Conservation (phyloP, 2,329 filamentous ascomycete genomes). For the Botryotinia convoluta region DNA sequence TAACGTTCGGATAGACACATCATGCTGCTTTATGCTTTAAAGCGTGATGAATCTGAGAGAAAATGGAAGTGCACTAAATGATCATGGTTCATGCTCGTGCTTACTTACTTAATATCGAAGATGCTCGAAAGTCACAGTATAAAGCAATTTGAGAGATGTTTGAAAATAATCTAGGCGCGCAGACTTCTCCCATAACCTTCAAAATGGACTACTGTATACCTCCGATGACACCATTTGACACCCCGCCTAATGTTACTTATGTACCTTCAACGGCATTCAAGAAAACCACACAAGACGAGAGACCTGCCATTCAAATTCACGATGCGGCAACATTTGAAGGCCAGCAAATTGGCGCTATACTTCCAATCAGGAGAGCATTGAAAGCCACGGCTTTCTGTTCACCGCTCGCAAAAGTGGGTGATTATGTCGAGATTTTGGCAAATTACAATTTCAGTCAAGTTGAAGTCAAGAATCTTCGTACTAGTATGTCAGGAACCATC, state of each 20-base stretch:
- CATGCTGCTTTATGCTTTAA: background rate
- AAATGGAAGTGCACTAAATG: background rate
- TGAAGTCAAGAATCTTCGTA: conserved; percentile 11
- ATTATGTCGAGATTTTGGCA: conserved; percentile 4
- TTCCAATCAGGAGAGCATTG: conserved; percentile 2
- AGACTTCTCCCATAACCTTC: background rate
- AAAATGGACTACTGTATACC: conserved; percentile 2
- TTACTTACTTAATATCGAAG: background rate
- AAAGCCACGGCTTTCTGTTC: background rate
- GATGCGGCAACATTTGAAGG: conserved; percentile 6
- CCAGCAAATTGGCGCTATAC: conserved; percentile 1
- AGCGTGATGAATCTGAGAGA: background rate
- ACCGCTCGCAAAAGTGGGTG: conserved; percentile 1
- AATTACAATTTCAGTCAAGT: background rate
- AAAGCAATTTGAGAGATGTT: background rate
- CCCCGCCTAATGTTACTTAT: background rate
- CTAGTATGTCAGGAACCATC: background rate
- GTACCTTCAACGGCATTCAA: background rate
- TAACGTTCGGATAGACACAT: background rate
- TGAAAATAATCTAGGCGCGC: background rate
- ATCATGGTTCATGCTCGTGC: background rate
- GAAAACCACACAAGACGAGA: background rate
- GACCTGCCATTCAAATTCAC: background rate
- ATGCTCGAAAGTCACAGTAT: background rate
- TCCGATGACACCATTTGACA: background rate